Evolutionary conservation across 805 yeast species (phyloP).

Genomic region (Saccharomycopsis sp.): DNA sequence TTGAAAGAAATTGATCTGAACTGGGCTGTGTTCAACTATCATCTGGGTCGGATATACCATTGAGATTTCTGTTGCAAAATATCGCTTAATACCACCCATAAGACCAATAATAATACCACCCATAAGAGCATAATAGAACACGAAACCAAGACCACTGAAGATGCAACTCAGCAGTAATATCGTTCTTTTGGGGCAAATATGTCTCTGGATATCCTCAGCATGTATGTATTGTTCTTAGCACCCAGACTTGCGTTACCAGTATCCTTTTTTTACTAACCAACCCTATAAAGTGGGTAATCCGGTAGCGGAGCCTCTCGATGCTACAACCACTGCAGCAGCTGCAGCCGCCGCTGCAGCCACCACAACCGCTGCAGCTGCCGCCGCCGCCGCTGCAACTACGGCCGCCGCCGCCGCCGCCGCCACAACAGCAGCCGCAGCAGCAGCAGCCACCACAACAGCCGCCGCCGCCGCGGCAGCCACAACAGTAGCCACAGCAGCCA

Average conservation of each 20-base stretch:
- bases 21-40: not conserved
- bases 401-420: slow-evolving; percentile 9
- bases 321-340: slow-evolving; percentile 28
- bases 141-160: not conserved
- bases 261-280: not conserved
- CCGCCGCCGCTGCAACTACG: slow-evolving; percentile 11
- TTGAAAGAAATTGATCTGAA: not conserved
- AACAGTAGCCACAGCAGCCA: slow-evolving; percentile 3
- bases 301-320: slow-evolving; percentile 23
- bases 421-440: slow-evolving; percentile 8
- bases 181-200: not conserved
- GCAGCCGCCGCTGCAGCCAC: slow-evolving; percentile 25
- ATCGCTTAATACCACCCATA: not conserved
- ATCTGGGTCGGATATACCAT: not conserved
- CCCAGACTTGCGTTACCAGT: too few species aligned
- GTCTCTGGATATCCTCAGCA: not conserved
- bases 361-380: slow-evolving; percentile 11
- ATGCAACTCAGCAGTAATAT: not conserved
- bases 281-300: not conserved
- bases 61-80: not conserved
- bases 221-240: not conserved
- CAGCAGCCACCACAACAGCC: slow-evolving; percentile 12
- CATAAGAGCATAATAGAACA: not conserved
- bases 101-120: not conserved
- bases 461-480: slow-evolving; percentile 9